Conservation (phyloP, 176 grass and related monocot genomes). For the Poa annua region DNA sequence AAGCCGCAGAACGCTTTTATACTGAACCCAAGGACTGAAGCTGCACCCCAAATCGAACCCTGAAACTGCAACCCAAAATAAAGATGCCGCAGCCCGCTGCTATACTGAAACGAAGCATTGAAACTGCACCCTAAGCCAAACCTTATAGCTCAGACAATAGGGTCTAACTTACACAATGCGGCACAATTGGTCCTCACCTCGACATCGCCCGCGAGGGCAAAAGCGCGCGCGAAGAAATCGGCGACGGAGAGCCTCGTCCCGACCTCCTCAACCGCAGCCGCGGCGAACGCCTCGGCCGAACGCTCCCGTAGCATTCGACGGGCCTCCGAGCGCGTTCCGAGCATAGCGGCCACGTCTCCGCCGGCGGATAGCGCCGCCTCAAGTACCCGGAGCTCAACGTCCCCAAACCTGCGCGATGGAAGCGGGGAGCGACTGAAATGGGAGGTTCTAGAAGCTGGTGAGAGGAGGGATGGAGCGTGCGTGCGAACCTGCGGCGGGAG, state of each 20-base stretch:
- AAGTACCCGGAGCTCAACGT: constrained; percentile 51
- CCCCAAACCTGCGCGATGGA: constrained; percentile 49
- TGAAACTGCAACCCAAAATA: not conserved
- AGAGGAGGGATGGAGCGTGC: not conserved
- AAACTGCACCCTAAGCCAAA: not conserved
- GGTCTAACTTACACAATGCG: not conserved
- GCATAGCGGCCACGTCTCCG: constrained; percentile 46
- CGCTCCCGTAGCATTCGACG: constrained; percentile 43
- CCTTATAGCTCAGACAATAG: not conserved
- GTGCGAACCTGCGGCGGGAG: constrained; percentile 40
- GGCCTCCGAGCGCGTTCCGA: constrained; percentile 51
- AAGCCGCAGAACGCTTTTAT: not conserved
- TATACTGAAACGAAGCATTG: not conserved
- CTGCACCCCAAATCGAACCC: not conserved
- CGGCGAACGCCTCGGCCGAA: constrained; percentile 17
- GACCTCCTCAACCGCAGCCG: not conserved
- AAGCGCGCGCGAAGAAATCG: constrained; percentile 77
- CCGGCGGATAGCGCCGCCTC: constrained; percentile 57
- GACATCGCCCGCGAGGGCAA: constrained; percentile 68
- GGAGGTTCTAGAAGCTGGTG: not conserved
- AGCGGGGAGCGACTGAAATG: not conserved
- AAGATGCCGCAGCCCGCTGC: not conserved
- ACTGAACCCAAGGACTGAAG: not conserved
- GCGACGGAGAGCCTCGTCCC: constrained; percentile 49
- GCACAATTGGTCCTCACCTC: constrained; percentile 46